phyloP scores from a whole-genome alignment of 345 rosid genomes.

The Hibiscus trionum region DNA sequence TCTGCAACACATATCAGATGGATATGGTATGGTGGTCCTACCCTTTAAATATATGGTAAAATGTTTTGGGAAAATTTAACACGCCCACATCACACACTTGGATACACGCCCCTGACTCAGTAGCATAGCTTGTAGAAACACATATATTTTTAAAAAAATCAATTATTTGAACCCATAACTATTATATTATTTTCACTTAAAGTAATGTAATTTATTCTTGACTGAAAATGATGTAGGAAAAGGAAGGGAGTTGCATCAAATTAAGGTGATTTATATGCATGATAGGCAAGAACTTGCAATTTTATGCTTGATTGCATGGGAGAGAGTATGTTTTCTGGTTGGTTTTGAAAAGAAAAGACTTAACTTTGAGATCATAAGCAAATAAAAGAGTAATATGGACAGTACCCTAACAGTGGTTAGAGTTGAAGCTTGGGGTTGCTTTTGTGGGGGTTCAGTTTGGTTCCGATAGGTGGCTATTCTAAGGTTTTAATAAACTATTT shows the following conservation, averaged over 20 bases:
- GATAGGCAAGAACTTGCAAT: neutral
- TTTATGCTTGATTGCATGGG: neutral
- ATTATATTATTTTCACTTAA: neutral
- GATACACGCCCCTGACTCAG: too few species aligned
- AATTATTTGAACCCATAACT: neutral
- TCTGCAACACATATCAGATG: neutral
- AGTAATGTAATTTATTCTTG: neutral
- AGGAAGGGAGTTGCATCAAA: neutral
- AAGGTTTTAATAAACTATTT: too few species aligned
- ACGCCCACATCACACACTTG: neutral
- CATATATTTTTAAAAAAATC: neutral
- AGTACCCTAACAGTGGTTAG: too few species aligned
- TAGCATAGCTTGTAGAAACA: neutral
- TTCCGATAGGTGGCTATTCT: too few species aligned
- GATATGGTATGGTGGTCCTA: neutral
- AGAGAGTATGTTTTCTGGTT: neutral
- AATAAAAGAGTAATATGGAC: neutral
- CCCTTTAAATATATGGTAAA: neutral
- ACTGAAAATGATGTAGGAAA: neutral
- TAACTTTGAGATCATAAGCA: neutral
- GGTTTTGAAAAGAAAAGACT: neutral
- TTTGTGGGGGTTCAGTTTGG: too few species aligned
- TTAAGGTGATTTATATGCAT: neutral
- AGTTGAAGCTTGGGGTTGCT: too few species aligned
- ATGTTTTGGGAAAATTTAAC: neutral